Base-by-base conservation (phyloP, 176 grass and related monocot genomes). In the Rhynchospora breviuscula region DNA sequence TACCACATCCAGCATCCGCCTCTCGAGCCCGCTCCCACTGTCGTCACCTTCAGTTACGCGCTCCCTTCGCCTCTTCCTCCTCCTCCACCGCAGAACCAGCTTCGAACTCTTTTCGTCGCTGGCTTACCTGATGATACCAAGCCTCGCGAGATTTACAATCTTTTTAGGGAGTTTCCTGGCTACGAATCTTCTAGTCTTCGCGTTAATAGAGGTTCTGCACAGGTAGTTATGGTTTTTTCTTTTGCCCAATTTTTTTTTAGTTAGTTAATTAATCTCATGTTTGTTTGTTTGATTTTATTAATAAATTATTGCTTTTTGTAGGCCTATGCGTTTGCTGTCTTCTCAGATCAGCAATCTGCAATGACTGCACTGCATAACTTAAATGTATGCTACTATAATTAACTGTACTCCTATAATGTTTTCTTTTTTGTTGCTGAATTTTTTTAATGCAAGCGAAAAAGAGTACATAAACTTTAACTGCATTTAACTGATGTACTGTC, bases 161-260 rank as follows among this genome's bases (percentile, higher is more conserved):
- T 98, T 74, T 98, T 98, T 85, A 91, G 93, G 23, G 96, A 95
- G 85, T 95, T 98, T 73, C 89, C 92, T 6, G 91, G 96, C 23
- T 98, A 93, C 77, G 78, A 90, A 62, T 98, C 93, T 47, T 91
- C 89, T 56, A 89, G 87, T 31, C 79, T 98, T 82, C 88, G 88
- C 47, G 79, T 61, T 67, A 52, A 91, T 15, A 89, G 87, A 13
- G 90, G 92, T 77, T 95, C 93, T 67, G 71, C 85, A 8, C 93
- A 98, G 93, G 93, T 93, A 29, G 1, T 29, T 29, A 29, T 29
- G 26, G 26, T 29, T 44, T 10, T 5, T 23, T 18, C 11, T 56
- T 35, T 4, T 59, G 14, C 1, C 11, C 25, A 47, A 13, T 76
- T 51, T 3, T 70, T 57, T 57, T 87, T 54, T 15, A 6, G 18